phyloP scores from a whole-genome alignment of 2,329 filamentous ascomycete species.

The Colletotrichum chrysophilum region DNA sequence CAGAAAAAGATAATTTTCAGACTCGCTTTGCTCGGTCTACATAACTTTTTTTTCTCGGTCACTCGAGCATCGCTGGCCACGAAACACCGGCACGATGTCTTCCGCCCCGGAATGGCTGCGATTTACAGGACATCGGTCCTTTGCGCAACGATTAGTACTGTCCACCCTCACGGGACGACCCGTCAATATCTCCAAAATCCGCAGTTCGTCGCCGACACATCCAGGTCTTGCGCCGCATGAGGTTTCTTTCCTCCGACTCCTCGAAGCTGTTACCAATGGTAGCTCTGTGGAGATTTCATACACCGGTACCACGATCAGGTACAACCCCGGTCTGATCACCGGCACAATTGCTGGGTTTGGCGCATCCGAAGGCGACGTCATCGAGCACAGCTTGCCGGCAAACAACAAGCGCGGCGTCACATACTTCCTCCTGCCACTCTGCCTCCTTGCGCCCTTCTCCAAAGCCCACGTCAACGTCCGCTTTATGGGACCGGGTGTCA shows the following conservation, averaged over 20 bases:
- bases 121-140: slow-evolving; percentile 84
- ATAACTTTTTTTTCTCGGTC: not conserved
- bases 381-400: slow-evolving; percentile 80
- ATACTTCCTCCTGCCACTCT: slow-evolving; percentile 91
- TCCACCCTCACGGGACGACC: slow-evolving; percentile 90
- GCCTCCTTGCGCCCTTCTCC: slow-evolving; percentile 89
- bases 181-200: slow-evolving; percentile 92
- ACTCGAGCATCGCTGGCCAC: not conserved
- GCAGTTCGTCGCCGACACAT: slow-evolving; percentile 81
- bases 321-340: slow-evolving; percentile 90
- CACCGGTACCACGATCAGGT: slow-evolving; percentile 91
- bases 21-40: not conserved
- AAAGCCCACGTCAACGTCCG: slow-evolving; percentile 90
- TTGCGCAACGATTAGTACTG: slow-evolving; percentile 84
- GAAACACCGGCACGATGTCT: slow-evolving; percentile 38
- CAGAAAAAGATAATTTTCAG: slow-evolving; percentile 42
- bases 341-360: slow-evolving; percentile 80
- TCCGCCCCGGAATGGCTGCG: slow-evolving; percentile 63
- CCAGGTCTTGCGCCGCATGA: slow-evolving; percentile 92
- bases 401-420: slow-evolving; percentile 82
- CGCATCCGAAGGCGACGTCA: slow-evolving; percentile 72
- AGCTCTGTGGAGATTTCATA: slow-evolving; percentile 94
- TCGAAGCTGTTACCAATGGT: slow-evolving; percentile 95
- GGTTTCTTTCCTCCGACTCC: slow-evolving; percentile 91
- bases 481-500: slow-evolving; percentile 89